phyloP scores from a whole-genome alignment of 202 grass and related monocot species.

The Panicum hallii region DNA sequence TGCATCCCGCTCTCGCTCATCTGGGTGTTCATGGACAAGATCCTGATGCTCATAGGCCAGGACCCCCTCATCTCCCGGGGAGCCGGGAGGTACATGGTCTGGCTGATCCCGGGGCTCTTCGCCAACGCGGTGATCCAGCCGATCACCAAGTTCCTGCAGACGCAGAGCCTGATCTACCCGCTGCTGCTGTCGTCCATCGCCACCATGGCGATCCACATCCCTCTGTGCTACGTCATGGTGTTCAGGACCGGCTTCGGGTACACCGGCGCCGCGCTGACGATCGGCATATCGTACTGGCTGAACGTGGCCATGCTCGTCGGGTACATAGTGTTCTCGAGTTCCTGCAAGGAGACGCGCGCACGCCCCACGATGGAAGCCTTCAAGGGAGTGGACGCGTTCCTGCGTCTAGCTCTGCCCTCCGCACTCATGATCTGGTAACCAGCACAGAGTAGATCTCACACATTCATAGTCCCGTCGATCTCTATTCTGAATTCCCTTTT shows the following conservation, averaged over 20 bases:
- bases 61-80: constrained; percentile 66
- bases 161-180: constrained; percentile 75
- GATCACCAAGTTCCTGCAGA: constrained; percentile 76
- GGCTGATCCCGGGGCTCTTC: constrained; percentile 81
- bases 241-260: constrained; percentile 60
- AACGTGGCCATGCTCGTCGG: constrained; percentile 61
- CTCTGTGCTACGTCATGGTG: constrained; percentile 78
- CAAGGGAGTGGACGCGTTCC: constrained; percentile 63
- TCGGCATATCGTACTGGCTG: constrained; percentile 82
- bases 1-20: constrained; percentile 76
- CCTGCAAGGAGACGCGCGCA: constrained; percentile 63
- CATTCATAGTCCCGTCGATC: background rate
- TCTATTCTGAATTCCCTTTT: background rate
- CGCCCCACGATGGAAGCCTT: constrained; percentile 58
- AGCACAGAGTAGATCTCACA: background rate
- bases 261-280: constrained; percentile 68
- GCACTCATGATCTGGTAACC: constrained; percentile 89
- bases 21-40: constrained; percentile 80
- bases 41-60: constrained; percentile 71
- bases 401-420: constrained; percentile 74
- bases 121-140: constrained; percentile 76
- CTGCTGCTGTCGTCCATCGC: constrained; percentile 52
- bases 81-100: constrained; percentile 74
- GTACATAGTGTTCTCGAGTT: constrained; percentile 60
- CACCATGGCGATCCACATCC: constrained; percentile 66